Base-by-base conservation (phyloP, 352 stramenopile genomes). In the Phytophthora lateralis region DNA sequence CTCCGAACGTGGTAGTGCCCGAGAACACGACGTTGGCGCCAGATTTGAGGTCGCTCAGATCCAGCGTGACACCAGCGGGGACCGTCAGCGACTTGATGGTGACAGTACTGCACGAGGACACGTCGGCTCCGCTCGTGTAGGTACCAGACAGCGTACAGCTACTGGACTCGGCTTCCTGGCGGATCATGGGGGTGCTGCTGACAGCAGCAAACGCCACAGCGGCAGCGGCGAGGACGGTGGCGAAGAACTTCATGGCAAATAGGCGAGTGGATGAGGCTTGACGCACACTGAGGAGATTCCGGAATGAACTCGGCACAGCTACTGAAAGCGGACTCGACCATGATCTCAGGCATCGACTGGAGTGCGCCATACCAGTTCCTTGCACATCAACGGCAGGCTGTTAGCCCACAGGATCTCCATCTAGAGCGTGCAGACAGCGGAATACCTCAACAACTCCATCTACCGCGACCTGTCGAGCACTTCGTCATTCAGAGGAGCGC, bases 1-100 rank as follows among this genome's bases (percentile, higher is more conserved):
- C 59, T 46, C 67, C 71, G 47, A 80, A 76, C 18, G 56, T 76
- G 15, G 60, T 72, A 15, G 71, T 80, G 20, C 71, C 71, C 8
- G 48, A 47, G 68, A 80, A 69, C 6, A 60, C 71, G 37, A 80
- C 63, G 51, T 35, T 71, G 1, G 71, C 66, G 12, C 67, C 71
- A 3, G 42, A 59, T 39, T 73, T 69, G 21, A 69, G 46, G 10
- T 69, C 60, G 32, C 21, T 75, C 32, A 80, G 48, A 47, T 80
- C 71, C n/a, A 79, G 60, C 35, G 68, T 80, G 32, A 66, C 54
- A 21, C 71, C 66, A 10, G 64, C 66, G 30, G 70, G 70, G 9
- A 78, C 70, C 1, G 50, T 63, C 21, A 78, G 52, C 5, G 45
- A 60, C 21, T 46, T 60, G 47, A 78, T 69, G 14, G 57, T 62